These are phyloP conservation scores for Leccinum angustisporum DNA, from an alignment of 1,284 basidiomycete species.

Conservation along the genomic window DNA sequence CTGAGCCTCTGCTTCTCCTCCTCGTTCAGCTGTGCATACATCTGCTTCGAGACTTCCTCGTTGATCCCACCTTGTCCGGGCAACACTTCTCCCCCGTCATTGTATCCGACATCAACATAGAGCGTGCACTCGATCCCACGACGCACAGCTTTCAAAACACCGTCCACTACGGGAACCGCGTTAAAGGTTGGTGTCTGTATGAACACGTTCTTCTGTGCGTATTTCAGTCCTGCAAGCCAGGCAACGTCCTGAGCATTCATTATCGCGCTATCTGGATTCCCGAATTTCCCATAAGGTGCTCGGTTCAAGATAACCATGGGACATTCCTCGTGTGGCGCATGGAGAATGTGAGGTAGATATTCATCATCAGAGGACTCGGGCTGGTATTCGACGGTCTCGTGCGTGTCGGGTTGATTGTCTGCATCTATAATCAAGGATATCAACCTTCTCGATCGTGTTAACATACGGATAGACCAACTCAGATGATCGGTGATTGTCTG, in stretches of 20 bases:
- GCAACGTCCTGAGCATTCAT: constrained; percentile 71
- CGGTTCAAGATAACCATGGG: constrained; percentile 78
- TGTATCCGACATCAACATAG: constrained; percentile 69
- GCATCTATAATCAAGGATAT: constrained; percentile 31
- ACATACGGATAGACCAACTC: constrained; percentile 20
- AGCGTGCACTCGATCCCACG: constrained; percentile 67
- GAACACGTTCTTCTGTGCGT: constrained; percentile 70
- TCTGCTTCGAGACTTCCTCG: constrained; percentile 67
- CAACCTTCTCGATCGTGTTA: constrained; percentile 1
- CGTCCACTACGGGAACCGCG: constrained; percentile 65
- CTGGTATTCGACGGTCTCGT: constrained; percentile 30
- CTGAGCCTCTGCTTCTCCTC: constrained; percentile 56
- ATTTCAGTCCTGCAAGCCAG: constrained; percentile 72
- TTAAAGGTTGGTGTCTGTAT: constrained; percentile 81
- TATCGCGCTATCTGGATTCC: constrained; percentile 43
- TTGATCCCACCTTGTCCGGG: constrained; percentile 83
- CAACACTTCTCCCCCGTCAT: constrained; percentile 69
- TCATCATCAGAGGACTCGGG: constrained; percentile 33
- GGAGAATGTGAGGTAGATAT: constrained; percentile 47
- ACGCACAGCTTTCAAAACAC: constrained; percentile 63
- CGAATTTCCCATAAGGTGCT: constrained; percentile 54
- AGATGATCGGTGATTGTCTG: constrained; percentile 39
- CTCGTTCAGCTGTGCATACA: constrained; percentile 58
- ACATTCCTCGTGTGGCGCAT: constrained; percentile 58
- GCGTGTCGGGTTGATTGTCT: constrained; percentile 37